Evolutionary conservation across 345 rosid species (phyloP).

Genomic region (Brassica incana): DNA sequence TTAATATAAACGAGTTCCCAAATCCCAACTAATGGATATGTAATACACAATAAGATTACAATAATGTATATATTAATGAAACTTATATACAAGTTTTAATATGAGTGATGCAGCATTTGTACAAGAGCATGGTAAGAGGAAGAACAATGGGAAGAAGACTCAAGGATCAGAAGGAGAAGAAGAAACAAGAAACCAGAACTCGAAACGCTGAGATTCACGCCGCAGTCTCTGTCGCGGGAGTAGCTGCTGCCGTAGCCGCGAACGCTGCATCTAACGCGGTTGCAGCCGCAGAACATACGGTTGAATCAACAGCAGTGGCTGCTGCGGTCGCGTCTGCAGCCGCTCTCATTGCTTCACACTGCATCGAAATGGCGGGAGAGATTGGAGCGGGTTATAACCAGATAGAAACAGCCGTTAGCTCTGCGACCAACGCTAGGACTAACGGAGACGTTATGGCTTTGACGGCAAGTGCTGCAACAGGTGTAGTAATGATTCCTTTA

Average conservation of each 20-base stretch:
- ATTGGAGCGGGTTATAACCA: slow-evolving; percentile 89
- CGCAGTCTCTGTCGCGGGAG: slow-evolving; percentile 91
- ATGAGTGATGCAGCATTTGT: slow-evolving; percentile 52
- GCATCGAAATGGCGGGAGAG: slow-evolving; percentile 92
- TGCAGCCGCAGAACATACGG: slow-evolving; percentile 43
- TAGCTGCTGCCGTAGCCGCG: slow-evolving; percentile 89
- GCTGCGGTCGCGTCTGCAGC: slow-evolving; percentile 84
- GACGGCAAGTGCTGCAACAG: slow-evolving; percentile 97
- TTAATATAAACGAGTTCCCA: too few relatives aligned
- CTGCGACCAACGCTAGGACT: slow-evolving; percentile 74
- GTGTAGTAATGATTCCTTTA: slow-evolving; percentile 42
- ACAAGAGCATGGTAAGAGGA: slow-evolving; percentile 69
- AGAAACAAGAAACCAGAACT: slow-evolving; percentile 78
- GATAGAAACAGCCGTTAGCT: slow-evolving; percentile 63
- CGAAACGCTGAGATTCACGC: slow-evolving; percentile 88
- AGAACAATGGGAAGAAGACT: slow-evolving; percentile 83
- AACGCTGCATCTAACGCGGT: slow-evolving; percentile 60
- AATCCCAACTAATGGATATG: too few relatives aligned
- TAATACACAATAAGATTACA: not conserved
- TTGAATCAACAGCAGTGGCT: slow-evolving; percentile 43
- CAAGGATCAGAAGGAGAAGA: slow-evolving; percentile 89
- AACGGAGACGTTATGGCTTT: slow-evolving; percentile 90
- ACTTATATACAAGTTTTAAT: not conserved
- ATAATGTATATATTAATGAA: not conserved
- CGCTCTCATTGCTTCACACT: slow-evolving; percentile 84